phyloP scores from a whole-genome alignment of 1,284 basidiomycete genomes.

The Fomitiporia mediterranea region DNA sequence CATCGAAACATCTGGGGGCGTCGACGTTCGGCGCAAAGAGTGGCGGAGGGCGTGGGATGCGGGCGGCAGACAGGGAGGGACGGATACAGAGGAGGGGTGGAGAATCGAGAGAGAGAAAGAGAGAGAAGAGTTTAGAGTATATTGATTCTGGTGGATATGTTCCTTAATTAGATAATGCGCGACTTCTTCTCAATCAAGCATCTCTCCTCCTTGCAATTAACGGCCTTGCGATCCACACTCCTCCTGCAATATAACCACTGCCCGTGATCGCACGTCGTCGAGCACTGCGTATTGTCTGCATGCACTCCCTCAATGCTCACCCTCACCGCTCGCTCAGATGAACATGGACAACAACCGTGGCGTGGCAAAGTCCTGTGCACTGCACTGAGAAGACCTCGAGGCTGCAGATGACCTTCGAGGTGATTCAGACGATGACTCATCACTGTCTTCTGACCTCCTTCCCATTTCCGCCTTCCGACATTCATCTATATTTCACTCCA shows the following conservation, averaged over 20 bases:
- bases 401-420: neutral
- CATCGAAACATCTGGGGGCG: constrained; percentile 5
- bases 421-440: constrained; percentile 6
- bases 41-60: neutral
- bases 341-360: no score
- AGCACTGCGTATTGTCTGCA: no score
- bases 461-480: neutral
- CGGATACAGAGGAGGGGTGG: constrained; percentile 1
- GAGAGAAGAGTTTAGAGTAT: neutral
- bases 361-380: no score
- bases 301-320: no score
- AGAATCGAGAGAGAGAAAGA: neutral
- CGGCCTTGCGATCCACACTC: no score
- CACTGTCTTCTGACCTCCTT: constrained; percentile 1
- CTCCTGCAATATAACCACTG: no score
- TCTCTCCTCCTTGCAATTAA: no score
- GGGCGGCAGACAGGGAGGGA: neutral
- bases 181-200: no score
- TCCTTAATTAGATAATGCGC: neutral
- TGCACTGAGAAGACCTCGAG: neutral
- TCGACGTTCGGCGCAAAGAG: neutral
- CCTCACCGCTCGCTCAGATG: no score
- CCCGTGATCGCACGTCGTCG: no score
- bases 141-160: neutral
- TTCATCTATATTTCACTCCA: neutral